Evolutionary conservation across 2,329 filamentous ascomycete species (phyloP), one percentile per base, ranked within the genome.

Genomic region (Cladophialophora exuberans): DNA sequence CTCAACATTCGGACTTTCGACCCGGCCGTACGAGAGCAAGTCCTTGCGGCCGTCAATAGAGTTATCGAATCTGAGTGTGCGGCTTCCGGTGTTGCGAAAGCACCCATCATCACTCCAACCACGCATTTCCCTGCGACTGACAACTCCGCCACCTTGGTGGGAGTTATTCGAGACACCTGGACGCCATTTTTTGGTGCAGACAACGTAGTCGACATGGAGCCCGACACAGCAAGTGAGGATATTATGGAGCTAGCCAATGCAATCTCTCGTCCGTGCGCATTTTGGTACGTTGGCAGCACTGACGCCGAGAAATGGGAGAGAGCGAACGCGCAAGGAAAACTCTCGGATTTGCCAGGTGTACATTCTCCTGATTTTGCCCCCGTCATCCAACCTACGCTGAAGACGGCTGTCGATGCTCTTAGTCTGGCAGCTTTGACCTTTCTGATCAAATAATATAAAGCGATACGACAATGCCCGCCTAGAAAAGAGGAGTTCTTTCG

Each of bases 281-380:
- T 84, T 62, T 85, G 81, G 72, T 69, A 79, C 60, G 76, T 82
- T 58, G 83, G 83, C 0, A 80, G 81, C 6, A 45, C 42, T 10
- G 45, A 54, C 23, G 17, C 18, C 11, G 17, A 42, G 31, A 13
- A 31, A 15, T 60, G 51, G 54, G 50, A 57, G 15, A 9, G 26
- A 17, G 18, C 49, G 10, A 43, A 6, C 7, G 30, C 25, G 10
- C 7, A 31, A 7, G 39, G 33, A 22, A 43, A 56, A 31, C 25
- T 56, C 39, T 38, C 55, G 13, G 49, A 18, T 13, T 17, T 60
- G 15, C 79, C 83, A 0, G 76, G 78, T 0, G 86, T 86, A 59
- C 83, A 87, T 64, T 80, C 75, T 54, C 74, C 80, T 0, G 72
- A 76, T 49, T 86, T 86, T 69, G 78, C 79, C 20, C 83, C 83